Evolutionary conservation across 2,329 filamentous ascomycete genomes (phyloP).

Genomic region (Ophiostoma novo-ulmi): DNA sequence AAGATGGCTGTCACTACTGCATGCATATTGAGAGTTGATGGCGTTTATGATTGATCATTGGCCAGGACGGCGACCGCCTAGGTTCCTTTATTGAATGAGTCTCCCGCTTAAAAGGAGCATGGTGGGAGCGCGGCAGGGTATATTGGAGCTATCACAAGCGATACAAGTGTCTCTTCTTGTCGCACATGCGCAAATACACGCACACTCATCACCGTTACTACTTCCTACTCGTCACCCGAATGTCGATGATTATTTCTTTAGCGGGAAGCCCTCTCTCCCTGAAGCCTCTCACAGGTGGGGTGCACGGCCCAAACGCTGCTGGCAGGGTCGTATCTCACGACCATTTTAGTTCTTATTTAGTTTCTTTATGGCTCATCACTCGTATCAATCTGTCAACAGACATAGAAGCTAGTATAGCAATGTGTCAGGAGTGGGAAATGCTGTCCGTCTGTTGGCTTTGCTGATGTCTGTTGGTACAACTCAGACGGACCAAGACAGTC

Average conservation of each 20-base stretch:
- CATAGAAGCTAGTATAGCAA: not conserved
- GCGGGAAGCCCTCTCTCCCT: not conserved
- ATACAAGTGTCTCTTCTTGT: not conserved
- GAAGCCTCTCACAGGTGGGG: not conserved
- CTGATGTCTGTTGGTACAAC: conserved; percentile 1
- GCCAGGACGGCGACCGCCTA: not conserved
- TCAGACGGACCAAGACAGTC: not conserved
- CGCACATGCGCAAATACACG: not conserved
- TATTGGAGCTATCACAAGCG: not conserved
- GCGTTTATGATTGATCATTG: conserved; percentile 10
- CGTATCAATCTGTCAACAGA: not conserved
- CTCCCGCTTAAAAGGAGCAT: not conserved
- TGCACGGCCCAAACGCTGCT: not conserved
- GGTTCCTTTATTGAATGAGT: not conserved
- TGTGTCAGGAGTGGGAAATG: not conserved
- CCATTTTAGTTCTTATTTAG: not conserved
- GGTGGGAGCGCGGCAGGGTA: not conserved
- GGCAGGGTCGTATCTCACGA: not conserved
- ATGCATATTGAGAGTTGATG: not conserved
- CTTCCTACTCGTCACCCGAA: not conserved
- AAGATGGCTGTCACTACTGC: conserved; percentile 7
- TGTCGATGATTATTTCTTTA: not conserved
- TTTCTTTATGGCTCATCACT: not conserved
- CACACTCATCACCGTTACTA: not conserved
- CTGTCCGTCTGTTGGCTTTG: not conserved